These are phyloP conservation scores for Chaetomium strumarium DNA, from an alignment of 2,329 filamentous ascomycete genomes.

Conservation along the genomic window DNA sequence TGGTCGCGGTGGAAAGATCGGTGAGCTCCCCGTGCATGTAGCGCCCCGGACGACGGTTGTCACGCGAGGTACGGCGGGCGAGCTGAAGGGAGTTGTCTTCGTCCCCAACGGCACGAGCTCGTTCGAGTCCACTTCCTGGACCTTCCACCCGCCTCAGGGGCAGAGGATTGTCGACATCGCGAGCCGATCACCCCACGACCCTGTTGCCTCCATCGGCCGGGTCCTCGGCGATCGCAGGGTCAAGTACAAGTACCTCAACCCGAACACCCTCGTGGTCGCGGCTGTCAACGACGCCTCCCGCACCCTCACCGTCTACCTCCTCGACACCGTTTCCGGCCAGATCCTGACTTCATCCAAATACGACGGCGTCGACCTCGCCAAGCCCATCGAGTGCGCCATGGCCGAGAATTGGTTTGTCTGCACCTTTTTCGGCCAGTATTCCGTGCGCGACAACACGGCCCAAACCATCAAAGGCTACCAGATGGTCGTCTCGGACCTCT, in stretches of 20 bases:
- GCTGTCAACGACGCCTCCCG: constrained; percentile 53
- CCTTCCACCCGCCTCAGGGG: constrained; percentile 59
- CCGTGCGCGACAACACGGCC: constrained; percentile 47
- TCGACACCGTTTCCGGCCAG: constrained; percentile 82
- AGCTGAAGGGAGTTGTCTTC: constrained; percentile 52
- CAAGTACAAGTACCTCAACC: constrained; percentile 93
- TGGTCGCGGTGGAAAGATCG: constrained; percentile 43
- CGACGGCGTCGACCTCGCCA: constrained; percentile 64
- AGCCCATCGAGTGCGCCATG: constrained; percentile 69
- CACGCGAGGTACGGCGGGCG: constrained; percentile 42
- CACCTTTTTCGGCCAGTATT: constrained; percentile 63
- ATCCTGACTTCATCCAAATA: constrained; percentile 68
- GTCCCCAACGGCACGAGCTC: constrained; percentile 37
- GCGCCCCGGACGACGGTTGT: constrained; percentile 51
- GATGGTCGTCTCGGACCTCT: constrained; percentile 79
- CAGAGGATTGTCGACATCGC: constrained; percentile 65
- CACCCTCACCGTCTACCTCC: constrained; percentile 65
- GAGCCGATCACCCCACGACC: constrained; percentile 68
- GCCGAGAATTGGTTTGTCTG: constrained; percentile 96
- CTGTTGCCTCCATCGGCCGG: constrained; percentile 88
- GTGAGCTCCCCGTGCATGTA: constrained; percentile 39
- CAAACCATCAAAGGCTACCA: constrained; percentile 74
- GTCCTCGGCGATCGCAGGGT: constrained; percentile 90
- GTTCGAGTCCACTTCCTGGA: constrained; percentile 57
- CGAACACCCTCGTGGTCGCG: constrained; percentile 74